A percentile compares a stretch with the other conserved stretches of the same genome.
These are phyloP conservation scores for Hypoxylon trugodes DNA, from an alignment of 495 filamentous ascomycete species.

Conservation along the genomic window DNA sequence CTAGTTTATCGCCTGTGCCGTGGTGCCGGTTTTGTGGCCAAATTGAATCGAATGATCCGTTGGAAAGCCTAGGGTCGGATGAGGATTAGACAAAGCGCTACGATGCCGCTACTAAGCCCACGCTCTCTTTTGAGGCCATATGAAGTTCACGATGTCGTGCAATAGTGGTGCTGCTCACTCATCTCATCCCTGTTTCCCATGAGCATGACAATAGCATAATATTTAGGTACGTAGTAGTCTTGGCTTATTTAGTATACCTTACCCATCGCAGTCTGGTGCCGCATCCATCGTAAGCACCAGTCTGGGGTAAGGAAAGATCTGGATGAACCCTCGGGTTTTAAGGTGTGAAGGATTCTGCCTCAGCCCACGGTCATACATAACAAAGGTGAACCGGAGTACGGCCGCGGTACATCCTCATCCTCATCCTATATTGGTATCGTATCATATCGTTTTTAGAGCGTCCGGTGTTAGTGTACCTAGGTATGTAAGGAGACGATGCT, in stretches of 20 bases:
- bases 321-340: slow-evolving; percentile 20
- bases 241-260: slow-evolving; percentile 39
- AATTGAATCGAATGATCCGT: slow-evolving; percentile 25
- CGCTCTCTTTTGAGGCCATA: slow-evolving; percentile 18
- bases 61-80: slow-evolving; percentile 6
- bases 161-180: slow-evolving; percentile 13
- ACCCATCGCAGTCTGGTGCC: slow-evolving; percentile 39
- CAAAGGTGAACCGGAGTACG: slow-evolving; percentile 20
- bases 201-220: slow-evolving; percentile 9
- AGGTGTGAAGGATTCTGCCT: slow-evolving; percentile 25
- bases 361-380: slow-evolving; percentile 3
- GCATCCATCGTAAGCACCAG: slow-evolving; percentile 42
- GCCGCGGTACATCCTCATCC: slow-evolving; percentile 29
- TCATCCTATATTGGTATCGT: no score
- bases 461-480: background rate
- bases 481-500: background rate
- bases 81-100: slow-evolving; percentile 12
- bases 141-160: slow-evolving; percentile 32
- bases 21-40: slow-evolving; percentile 8
- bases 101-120: slow-evolving; percentile 15
- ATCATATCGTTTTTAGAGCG: background rate
- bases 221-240: slow-evolving; percentile 29
- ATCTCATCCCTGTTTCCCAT: slow-evolving; percentile 17
- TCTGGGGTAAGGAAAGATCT: slow-evolving; percentile 44
- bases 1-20: slow-evolving; percentile 16